phyloP scores from a whole-genome alignment of 768 basidiomycete species.

The Candolleomyces aberdarensis region DNA sequence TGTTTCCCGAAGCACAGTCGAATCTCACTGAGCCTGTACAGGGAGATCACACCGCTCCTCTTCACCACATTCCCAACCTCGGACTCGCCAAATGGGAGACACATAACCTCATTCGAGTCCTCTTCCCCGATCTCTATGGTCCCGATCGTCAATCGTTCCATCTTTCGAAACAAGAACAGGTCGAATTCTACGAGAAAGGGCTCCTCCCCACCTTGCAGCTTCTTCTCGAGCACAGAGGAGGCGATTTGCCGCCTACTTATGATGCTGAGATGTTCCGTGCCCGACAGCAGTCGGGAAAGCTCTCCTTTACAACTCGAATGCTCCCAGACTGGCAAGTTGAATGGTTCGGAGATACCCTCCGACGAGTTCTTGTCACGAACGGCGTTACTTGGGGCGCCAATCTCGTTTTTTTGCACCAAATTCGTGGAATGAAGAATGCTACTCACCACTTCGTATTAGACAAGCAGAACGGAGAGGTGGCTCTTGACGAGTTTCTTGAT shows the following conservation, averaged over 20 bases:
- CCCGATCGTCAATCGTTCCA: neutral
- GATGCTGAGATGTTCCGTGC: neutral
- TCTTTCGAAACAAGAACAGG: neutral
- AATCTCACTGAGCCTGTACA: neutral
- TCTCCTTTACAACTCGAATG: neutral
- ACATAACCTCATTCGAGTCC: neutral
- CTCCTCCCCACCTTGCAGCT: neutral
- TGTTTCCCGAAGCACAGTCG: neutral
- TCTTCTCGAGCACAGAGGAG: neutral
- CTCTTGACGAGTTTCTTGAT: neutral
- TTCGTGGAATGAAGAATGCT: conserved; percentile 8
- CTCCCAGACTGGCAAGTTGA: neutral
- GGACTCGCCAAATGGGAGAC: neutral
- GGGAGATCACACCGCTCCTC: neutral
- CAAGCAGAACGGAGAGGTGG: neutral
- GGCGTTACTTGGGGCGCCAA: neutral
- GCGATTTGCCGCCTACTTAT: neutral
- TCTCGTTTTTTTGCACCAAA: conserved; percentile 9
- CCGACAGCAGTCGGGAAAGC: neutral
- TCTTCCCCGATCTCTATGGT: neutral
- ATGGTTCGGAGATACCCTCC: neutral
- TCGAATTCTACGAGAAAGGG: neutral
- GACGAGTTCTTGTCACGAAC: neutral
- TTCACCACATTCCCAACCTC: conserved; percentile 1
- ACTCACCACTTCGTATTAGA: neutral